Evolutionary conservation across 371 early-diverging fungal genomes (phyloP), one percentile per base, ranked within the genome.

Genomic region (Mortierella sp.): DNA sequence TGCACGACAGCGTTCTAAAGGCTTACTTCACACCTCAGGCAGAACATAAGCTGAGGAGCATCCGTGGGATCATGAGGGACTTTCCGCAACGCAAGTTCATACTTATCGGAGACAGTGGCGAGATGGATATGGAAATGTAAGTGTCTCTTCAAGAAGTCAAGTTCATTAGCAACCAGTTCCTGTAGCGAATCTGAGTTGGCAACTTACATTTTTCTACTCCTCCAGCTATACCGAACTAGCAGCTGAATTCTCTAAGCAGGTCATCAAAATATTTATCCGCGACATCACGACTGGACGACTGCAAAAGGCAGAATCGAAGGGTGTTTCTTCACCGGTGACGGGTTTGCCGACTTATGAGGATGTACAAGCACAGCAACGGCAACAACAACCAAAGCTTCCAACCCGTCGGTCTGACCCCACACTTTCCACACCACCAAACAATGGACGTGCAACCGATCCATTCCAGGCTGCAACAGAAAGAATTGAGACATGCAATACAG

Each of bases 81-180:
- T 96, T 95, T 61, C 96, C 96, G 13, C 60, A 85, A n/a, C 87
- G 96, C 21, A 86, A 86, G 61, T 97, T 93, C 72, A 85, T 97
- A 26, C 84, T 97, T 12, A 85, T 97, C 18, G 97, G 97, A 12
- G 97, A 97, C 73, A 90, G 92, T 46, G 96, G 95, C 19, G 95
- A 97, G 70, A 87, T 90, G 31, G 97, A 97, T 72, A 73, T 95
- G 45, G 95, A 95, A 66, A 89, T 93, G 74, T 74, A 74, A 55
- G 68, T 64, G 2, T 7, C 2, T 39, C 2, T 5, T 9, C 39
- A 5, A 21, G 14, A 13, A 6, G 21, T 14, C 23, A 30, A 14
- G 19, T 10, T n/a, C 24, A 16, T 7, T 39, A 13, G 16, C 10
- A 13, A 28, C 23, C 48, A 21, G 16, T 28, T 9, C 21, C 7